Evolutionary conservation across 441 rosid genomes (phyloP).

Genomic region (Sinapis alba): DNA sequence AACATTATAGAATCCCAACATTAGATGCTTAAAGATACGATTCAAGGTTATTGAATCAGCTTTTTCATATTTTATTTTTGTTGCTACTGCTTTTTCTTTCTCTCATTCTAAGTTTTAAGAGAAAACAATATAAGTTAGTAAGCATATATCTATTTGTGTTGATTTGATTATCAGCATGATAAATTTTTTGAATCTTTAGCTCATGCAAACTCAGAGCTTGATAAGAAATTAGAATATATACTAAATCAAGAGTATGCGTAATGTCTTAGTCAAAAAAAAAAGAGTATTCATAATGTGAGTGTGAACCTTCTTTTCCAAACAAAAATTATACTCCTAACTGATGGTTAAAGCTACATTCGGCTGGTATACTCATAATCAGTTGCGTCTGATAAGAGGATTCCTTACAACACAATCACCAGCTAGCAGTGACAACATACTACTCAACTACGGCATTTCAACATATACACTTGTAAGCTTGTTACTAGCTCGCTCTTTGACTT

Average conservation of each 20-base stretch:
- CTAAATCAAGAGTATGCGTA: neutral
- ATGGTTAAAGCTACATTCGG: neutral
- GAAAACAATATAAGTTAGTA: neutral
- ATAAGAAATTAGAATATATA: neutral
- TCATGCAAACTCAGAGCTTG: neutral
- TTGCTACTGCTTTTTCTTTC: neutral
- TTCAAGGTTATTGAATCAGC: slow-evolving; percentile 10
- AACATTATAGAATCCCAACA: neutral
- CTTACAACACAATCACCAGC: neutral
- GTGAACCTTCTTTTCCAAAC: neutral
- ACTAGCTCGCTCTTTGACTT: slow-evolving; percentile 5
- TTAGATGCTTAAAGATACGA: neutral
- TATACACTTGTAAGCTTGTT: neutral
- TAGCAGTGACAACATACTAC: neutral
- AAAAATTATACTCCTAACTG: neutral
- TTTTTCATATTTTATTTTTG: neutral
- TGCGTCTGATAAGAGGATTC: neutral
- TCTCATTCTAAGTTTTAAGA: neutral
- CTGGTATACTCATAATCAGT: neutral
- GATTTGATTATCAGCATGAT: slow-evolving; percentile 1
- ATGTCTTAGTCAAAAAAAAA: too few relatives aligned
- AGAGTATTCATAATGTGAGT: neutral
- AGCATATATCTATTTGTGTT: slow-evolving; percentile 5
- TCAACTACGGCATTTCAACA: neutral
- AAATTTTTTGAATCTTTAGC: neutral